phyloP scores from a whole-genome alignment of 257 asterid species.

The Rehmannia glutinosa region DNA sequence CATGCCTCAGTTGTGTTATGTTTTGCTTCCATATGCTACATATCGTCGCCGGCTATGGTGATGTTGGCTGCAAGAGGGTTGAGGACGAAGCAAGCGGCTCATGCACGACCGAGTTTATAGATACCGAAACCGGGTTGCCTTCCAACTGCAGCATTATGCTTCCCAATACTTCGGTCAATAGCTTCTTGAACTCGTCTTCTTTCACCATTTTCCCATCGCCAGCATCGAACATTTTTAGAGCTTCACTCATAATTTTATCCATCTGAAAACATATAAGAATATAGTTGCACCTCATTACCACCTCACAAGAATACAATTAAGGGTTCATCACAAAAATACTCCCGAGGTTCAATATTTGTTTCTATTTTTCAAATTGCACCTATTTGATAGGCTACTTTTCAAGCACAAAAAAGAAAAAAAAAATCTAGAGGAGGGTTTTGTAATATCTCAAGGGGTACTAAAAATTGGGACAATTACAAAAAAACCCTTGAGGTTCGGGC shows the following conservation, averaged over 20 bases:
- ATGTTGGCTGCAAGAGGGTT: conserved; percentile 56
- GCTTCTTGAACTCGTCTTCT: conserved; percentile 88
- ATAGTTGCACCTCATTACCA: too few relatives aligned
- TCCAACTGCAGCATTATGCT: conserved; percentile 77
- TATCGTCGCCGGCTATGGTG: conserved; percentile 23
- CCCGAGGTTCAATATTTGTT: too few relatives aligned
- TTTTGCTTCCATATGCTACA: too few relatives aligned
- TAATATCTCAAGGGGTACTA: too few relatives aligned
- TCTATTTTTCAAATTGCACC: too few relatives aligned
- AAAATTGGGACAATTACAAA: too few relatives aligned
- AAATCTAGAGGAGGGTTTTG: too few relatives aligned
- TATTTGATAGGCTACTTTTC: too few relatives aligned
- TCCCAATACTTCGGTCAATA: conserved; percentile 62
- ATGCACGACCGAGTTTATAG: conserved; percentile 75
- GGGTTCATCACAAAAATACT: too few relatives aligned
- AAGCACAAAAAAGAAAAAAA: too few relatives aligned
- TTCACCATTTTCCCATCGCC: conserved; percentile 63
- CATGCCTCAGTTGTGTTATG: background rate
- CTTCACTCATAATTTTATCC: conserved; percentile 55
- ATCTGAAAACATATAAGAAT: conserved; percentile 39
- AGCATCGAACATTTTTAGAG: conserved; percentile 53
- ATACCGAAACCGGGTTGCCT: conserved; percentile 75
- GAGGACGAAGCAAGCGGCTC: conserved; percentile 73
- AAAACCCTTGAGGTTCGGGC: background rate
- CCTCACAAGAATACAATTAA: too few relatives aligned